Base-by-base conservation (phyloP, 345 rosid species). In the Ceriops zippeliana region DNA sequence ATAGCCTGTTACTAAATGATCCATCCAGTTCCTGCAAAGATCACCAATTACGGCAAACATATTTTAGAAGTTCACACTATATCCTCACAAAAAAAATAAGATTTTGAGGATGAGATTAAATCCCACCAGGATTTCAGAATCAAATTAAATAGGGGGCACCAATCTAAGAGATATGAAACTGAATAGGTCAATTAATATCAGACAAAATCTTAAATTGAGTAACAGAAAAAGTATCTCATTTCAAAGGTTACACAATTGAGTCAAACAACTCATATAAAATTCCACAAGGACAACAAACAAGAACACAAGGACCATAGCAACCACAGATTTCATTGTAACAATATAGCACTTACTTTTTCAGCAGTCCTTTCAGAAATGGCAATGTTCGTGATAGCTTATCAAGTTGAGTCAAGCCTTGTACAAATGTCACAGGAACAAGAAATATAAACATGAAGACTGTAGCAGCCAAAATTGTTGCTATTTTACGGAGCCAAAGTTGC, bases 401-500 rank as follows among this genome's bases (percentile, higher is more conserved):
- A 37, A 90, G 87, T 70, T 91, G 96, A 57, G 96, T 86, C 77
- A 95, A 76, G 72, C 89, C 86, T 82, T 95, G 99, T 57, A 91
- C 84, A 73, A 85, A 71, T 52, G 97, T 49, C 76, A 95, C 96
- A 24, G 99, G 99, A 58, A 83, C 19, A 61, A 90, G 79, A 82
- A 90, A 95, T 73, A 85, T 70, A 71, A 87, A 78, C 96, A 91
- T 85, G 84, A 95, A 83, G 66, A 78, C 89, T 52, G 83, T 46
- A 59, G 96, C 71, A 65, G 90, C 88, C 26, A 91, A 65, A 76
- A 85, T 80, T 15, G 80, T 82, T 70, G 85, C 87, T 65, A 91
- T 82, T 69, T 73, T 90, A 26, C 99, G 89, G 70, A 95, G 70
- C 99, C 99, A 95, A 66, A 95, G 86, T 73, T 88, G 98, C 70